Conservation (phyloP, 768 basidiomycete species). For the Paxillus ammoniavirescens region DNA sequence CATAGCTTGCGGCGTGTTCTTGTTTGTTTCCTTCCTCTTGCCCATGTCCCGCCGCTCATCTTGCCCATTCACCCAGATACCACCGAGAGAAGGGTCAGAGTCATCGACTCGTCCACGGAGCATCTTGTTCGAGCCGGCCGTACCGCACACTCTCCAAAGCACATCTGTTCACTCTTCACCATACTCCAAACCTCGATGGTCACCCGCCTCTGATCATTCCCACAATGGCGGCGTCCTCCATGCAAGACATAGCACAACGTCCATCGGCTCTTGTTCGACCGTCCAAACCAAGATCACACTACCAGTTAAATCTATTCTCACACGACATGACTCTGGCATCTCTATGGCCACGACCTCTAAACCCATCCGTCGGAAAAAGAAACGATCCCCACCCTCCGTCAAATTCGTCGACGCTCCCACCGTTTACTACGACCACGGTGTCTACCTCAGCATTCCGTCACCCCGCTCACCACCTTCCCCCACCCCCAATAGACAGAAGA, state of each 20-base stretch:
- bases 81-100: conserved; percentile 17
- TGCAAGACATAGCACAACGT: conserved; percentile 38
- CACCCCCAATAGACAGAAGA: conserved; percentile 8
- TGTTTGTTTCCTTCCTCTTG: conserved; percentile 16
- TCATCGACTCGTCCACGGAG: conserved; percentile 19
- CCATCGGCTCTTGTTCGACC: conserved; percentile 34
- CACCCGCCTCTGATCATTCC: conserved; percentile 14
- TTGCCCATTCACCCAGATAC: conserved; percentile 14
- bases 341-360: conserved; percentile 38
- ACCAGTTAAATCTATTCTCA: conserved; percentile 56
- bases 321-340: conserved; percentile 48
- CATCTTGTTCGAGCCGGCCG: conserved; percentile 25
- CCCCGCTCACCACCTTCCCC: conserved; percentile 11
- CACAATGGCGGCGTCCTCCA: conserved; percentile 20
- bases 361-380: conserved; percentile 26
- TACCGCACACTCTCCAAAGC: background rate
- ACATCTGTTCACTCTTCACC: conserved; percentile 12
- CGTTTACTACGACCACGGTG: conserved; percentile 43
- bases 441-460: conserved; percentile 15
- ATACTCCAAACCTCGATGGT: conserved; percentile 19
- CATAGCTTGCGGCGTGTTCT: conserved; percentile 28
- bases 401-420: conserved; percentile 70
- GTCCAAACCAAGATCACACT: conserved; percentile 19
- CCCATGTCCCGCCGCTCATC: conserved; percentile 10
- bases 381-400: conserved; percentile 47